phyloP scores from a whole-genome alignment of 768 basidiomycete species.

The Cystofilobasidium macerans region DNA sequence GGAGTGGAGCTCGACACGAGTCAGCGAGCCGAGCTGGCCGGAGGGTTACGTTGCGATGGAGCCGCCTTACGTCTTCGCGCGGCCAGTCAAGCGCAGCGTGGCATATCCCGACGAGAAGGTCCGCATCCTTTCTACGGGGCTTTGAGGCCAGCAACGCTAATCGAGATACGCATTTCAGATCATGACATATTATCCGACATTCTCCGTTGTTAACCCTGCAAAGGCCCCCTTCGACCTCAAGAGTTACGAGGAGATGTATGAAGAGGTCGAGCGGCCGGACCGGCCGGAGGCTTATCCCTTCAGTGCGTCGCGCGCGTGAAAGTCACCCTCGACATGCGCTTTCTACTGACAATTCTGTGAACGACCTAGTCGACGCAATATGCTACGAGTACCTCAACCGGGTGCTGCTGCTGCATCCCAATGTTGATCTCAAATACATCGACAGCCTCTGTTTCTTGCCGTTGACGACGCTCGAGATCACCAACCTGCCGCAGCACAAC shows the following conservation, averaged over 20 bases:
- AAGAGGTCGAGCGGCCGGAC: background rate
- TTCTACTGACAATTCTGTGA: background rate
- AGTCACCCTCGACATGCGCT: too few relatives aligned
- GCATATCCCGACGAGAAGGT: constrained; percentile 6
- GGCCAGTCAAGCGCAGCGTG: constrained; percentile 6
- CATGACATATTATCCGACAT: constrained; percentile 1
- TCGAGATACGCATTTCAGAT: too few relatives aligned
- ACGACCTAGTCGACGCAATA: background rate
- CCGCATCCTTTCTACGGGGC: background rate
- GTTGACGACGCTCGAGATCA: constrained; percentile 8
- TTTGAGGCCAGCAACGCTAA: background rate
- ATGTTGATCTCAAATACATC: constrained; percentile 7
- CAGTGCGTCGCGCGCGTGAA: background rate
- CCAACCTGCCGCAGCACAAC: constrained; percentile 4
- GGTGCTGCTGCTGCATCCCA: background rate
- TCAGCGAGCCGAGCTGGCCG: background rate
- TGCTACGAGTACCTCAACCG: constrained; percentile 23
- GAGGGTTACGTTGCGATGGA: background rate
- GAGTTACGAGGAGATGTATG: background rate
- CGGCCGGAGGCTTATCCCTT: background rate
- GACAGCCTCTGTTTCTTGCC: constrained; percentile 12
- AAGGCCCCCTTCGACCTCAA: background rate
- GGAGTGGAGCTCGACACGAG: background rate
- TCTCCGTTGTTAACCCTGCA: background rate
- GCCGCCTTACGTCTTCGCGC: constrained; percentile 15